Evolutionary conservation across 1,284 basidiomycete genomes (phyloP).

Genomic region (Cryptococcus depauperatus): DNA sequence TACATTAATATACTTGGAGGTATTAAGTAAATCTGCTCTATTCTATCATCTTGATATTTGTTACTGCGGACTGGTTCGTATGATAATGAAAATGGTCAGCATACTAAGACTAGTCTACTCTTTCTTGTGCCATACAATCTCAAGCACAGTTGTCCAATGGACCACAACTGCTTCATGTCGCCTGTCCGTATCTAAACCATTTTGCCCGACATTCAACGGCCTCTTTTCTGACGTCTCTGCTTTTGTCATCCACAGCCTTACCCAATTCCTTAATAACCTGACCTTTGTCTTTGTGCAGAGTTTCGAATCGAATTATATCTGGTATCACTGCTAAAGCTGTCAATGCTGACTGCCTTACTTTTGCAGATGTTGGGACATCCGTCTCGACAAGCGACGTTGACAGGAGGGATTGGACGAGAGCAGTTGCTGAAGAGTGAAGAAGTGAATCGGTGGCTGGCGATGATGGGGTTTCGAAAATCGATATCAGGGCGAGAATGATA

Average conservation of each 20-base stretch:
- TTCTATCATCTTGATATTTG: too few relatives aligned
- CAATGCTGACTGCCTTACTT: slow-evolving; percentile 66
- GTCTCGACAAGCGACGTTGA: slow-evolving; percentile 47
- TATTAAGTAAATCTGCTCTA: too few relatives aligned
- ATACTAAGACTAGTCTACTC: too few relatives aligned
- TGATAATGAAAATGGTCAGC: too few relatives aligned
- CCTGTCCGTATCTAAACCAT: slow-evolving; percentile 40
- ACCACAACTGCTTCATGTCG: too few relatives aligned
- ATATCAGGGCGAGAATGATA: slow-evolving; percentile 70
- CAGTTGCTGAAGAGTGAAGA: background rate
- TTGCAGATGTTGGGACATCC: slow-evolving; percentile 28
- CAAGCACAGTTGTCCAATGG: too few relatives aligned
- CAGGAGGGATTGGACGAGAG: slow-evolving; percentile 62
- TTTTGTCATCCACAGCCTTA: slow-evolving; percentile 72
- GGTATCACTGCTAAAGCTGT: slow-evolving; percentile 66
- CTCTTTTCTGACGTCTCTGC: slow-evolving; percentile 66
- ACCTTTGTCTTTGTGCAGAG: slow-evolving; percentile 65
- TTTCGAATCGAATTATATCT: slow-evolving; percentile 63
- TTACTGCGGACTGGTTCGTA: too few relatives aligned
- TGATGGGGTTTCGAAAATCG: slow-evolving; percentile 54
- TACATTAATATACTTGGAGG: too few relatives aligned
- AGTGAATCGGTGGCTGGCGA: slow-evolving; percentile 1
- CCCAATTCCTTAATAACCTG: slow-evolving; percentile 66
- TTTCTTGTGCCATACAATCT: too few relatives aligned
- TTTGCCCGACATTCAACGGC: slow-evolving; percentile 69